phyloP scores from a whole-genome alignment of 176 grass and related monocot species.

The Triticum aestivum region IWGSC_CS_RefSeq_v2.1 NC_057798.1:264982671-264983170 shows the following conservation, averaged over 20 bases:
- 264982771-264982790: neutral
- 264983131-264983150: conserved; percentile 77
- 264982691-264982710: neutral
- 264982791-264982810: neutral
- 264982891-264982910: conserved; percentile 53
- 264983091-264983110: conserved; percentile 54
- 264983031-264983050: conserved; percentile 56
- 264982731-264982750: neutral
- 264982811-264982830: conserved; percentile 8
- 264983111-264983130: conserved; percentile 81
- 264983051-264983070: conserved; percentile 50
- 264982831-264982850: conserved; percentile 43
- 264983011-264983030: conserved; percentile 41
- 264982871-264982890: conserved; percentile 75
- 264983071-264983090: conserved; percentile 71
- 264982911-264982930: conserved; percentile 70
- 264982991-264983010: conserved; percentile 60
- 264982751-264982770: neutral
- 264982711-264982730: neutral
- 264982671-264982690: no score
- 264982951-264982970: conserved; percentile 58
- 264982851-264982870: conserved; percentile 47
- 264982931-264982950: conserved; percentile 63
- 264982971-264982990: conserved; percentile 37
- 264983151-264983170: conserved; percentile 70